These are phyloP conservation scores for Penicillium soppii DNA, from an alignment of 495 filamentous ascomycete genomes.

Conservation along the genomic window DNA sequence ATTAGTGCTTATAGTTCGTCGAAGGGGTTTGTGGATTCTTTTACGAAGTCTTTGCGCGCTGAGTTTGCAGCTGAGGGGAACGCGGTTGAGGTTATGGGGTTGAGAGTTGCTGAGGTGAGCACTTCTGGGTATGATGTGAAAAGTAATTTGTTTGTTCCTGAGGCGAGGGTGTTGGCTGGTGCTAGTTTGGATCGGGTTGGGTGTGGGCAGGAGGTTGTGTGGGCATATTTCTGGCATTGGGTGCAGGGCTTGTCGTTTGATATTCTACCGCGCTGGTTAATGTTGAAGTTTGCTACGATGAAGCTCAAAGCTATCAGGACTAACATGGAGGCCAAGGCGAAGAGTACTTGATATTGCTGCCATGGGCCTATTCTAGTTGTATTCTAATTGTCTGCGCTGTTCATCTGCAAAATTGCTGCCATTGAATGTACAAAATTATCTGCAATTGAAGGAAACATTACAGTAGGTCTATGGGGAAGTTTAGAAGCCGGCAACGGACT, in stretches of 20 bases:
- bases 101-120: slow-evolving; percentile 26
- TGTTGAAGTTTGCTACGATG: slow-evolving; percentile 17
- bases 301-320: slow-evolving; percentile 14
- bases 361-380: no score
- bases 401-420: not conserved
- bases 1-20: slow-evolving; percentile 32
- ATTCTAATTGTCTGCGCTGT: not conserved
- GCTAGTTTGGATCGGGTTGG: slow-evolving; percentile 32
- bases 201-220: slow-evolving; percentile 23
- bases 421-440: not conserved
- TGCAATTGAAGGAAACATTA: slow-evolving; percentile 3
- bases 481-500: slow-evolving; percentile 39
- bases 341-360: slow-evolving; percentile 7
- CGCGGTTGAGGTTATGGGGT: slow-evolving; percentile 28
- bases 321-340: slow-evolving; percentile 12
- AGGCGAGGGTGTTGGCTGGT: slow-evolving; percentile 21
- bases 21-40: slow-evolving; percentile 39
- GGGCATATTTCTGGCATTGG: slow-evolving; percentile 32
- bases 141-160: slow-evolving; percentile 19
- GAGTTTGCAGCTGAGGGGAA: slow-evolving; percentile 26
- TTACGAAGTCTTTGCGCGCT: slow-evolving; percentile 28
- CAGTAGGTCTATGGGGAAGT: slow-evolving; percentile 3
- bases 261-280: slow-evolving; percentile 17
- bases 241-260: slow-evolving; percentile 21
- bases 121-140: slow-evolving; percentile 22